Evolutionary conservation across 2,329 filamentous ascomycete species (phyloP).

Genomic region (Ceratocystis destructans): DNA sequence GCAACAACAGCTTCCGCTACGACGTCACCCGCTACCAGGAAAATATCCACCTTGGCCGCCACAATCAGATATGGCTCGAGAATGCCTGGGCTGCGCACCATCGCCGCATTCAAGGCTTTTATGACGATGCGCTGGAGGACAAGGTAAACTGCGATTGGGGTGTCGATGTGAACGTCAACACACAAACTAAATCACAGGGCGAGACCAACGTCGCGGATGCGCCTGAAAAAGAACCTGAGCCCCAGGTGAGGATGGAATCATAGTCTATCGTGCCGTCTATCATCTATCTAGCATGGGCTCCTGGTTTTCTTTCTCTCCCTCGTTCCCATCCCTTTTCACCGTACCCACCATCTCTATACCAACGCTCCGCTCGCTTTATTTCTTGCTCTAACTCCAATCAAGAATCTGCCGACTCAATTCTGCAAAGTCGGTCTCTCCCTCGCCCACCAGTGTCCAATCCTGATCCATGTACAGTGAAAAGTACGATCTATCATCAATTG

Average conservation of each 20-base stretch:
- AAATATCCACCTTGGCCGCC: slow-evolving; percentile 34
- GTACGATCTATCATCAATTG: slow-evolving; percentile 15
- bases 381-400: slow-evolving; percentile 14
- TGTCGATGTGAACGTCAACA: background rate
- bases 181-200: background rate
- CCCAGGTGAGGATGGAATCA: background rate
- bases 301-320: background rate
- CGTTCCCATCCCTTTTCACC: background rate
- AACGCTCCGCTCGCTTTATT: background rate
- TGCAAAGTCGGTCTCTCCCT: slow-evolving; percentile 18
- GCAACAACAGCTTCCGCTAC: slow-evolving; percentile 35
- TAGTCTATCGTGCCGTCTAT: slow-evolving; percentile 4
- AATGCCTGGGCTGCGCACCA: slow-evolving; percentile 40
- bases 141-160: slow-evolving; percentile 38
- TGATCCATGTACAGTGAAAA: slow-evolving; percentile 18
- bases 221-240: slow-evolving; percentile 2
- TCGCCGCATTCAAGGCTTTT: slow-evolving; percentile 35
- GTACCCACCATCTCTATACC: background rate
- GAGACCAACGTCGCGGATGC: background rate
- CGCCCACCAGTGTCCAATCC: slow-evolving; percentile 17
- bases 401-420: slow-evolving; percentile 17
- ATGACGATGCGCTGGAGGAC: slow-evolving; percentile 33
- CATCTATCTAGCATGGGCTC: background rate
- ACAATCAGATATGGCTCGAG: slow-evolving; percentile 40
- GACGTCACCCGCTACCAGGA: slow-evolving; percentile 35